Percentiles rank a stretch among this genome's conserved stretches.
phyloP scores from a whole-genome alignment of 2,329 filamentous ascomycete genomes.

The Phialocephala sp. region DNA sequence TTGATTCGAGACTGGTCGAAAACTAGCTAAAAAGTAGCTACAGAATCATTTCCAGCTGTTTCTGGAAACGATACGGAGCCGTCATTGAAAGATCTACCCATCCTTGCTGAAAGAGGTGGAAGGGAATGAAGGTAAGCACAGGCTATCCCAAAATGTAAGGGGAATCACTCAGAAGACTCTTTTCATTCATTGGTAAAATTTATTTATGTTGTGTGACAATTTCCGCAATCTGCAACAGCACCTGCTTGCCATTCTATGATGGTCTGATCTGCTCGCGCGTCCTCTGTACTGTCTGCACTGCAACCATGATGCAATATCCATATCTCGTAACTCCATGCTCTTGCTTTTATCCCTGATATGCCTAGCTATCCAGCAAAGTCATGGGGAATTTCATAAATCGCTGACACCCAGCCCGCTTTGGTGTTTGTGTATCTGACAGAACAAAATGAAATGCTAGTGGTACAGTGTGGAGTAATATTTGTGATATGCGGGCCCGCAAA shows the following conservation, averaged over 20 bases:
- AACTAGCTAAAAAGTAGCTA: too few relatives aligned
- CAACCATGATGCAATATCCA: background rate
- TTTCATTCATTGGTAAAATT: background rate
- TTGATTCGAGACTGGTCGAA: background rate
- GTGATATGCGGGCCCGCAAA: background rate
- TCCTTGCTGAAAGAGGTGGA: too few relatives aligned
- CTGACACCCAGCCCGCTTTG: background rate
- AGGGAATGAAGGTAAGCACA: too few relatives aligned
- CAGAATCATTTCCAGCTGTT: background rate
- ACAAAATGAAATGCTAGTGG: slow-evolving; percentile 1
- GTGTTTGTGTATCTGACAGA: background rate
- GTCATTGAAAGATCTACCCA: too few relatives aligned
- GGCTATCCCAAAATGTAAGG: background rate
- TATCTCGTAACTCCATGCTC: slow-evolving; percentile 7
- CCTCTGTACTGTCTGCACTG: background rate
- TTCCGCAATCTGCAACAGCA: slow-evolving; percentile 4
- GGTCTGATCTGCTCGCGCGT: background rate
- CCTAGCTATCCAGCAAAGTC: background rate
- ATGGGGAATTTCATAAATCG: background rate
- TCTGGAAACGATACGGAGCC: background rate
- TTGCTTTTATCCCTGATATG: slow-evolving; percentile 5
- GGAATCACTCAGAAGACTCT: background rate
- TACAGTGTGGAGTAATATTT: slow-evolving; percentile 9
- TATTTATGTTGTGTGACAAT: background rate
- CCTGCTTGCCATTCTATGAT: background rate